Percentiles rank a stretch among this genome's conserved stretches.
Evolutionary conservation across 2,329 filamentous ascomycete genomes (phyloP).

Genomic region (Pseudogymnoascus verrucosus): DNA sequence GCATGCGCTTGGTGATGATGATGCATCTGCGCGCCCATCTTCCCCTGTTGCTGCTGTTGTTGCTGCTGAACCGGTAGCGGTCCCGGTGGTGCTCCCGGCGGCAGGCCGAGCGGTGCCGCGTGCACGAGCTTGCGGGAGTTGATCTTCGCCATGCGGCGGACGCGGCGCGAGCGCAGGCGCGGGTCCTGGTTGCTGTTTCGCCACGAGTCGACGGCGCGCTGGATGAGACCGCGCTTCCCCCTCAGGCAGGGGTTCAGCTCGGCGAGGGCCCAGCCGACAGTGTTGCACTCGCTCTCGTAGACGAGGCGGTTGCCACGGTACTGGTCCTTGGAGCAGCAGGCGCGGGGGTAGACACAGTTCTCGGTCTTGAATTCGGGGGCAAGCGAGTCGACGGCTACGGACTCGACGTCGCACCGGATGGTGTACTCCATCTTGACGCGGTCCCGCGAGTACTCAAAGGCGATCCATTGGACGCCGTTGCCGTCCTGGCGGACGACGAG

Average conservation of each 20-base stretch:
- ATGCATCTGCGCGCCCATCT: slow-evolving; percentile 57
- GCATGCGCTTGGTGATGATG: slow-evolving; percentile 71
- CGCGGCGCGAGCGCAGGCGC: slow-evolving; percentile 78
- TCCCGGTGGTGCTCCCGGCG: not conserved
- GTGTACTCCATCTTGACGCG: slow-evolving; percentile 99
- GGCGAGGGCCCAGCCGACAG: slow-evolving; percentile 97
- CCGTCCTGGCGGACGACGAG: slow-evolving; percentile 89
- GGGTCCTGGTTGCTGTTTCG: slow-evolving; percentile 98
- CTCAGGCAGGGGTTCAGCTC: slow-evolving; percentile 85
- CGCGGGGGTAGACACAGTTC: slow-evolving; percentile 95
- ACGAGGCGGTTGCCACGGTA: slow-evolving; percentile 93
- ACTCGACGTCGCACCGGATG: slow-evolving; percentile 95
- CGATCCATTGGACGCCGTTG: slow-evolving; percentile 97
- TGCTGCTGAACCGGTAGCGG: not conserved
- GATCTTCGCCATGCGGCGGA: slow-evolving; percentile 94
- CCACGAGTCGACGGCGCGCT: slow-evolving; percentile 97
- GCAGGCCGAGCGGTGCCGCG: slow-evolving; percentile 37
- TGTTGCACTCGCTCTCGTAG: slow-evolving; percentile 98
- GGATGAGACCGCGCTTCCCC: slow-evolving; percentile 91
- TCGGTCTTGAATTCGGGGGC: slow-evolving; percentile 89
- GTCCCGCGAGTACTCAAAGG: slow-evolving; percentile 95
- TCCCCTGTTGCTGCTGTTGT: slow-evolving; percentile 37
- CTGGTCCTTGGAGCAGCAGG: slow-evolving; percentile 89
- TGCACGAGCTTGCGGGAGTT: slow-evolving; percentile 72
- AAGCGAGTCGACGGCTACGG: slow-evolving; percentile 82